Conservation (phyloP, 1,139 yeast species). For the Blastobotrys indianensis region DNA sequence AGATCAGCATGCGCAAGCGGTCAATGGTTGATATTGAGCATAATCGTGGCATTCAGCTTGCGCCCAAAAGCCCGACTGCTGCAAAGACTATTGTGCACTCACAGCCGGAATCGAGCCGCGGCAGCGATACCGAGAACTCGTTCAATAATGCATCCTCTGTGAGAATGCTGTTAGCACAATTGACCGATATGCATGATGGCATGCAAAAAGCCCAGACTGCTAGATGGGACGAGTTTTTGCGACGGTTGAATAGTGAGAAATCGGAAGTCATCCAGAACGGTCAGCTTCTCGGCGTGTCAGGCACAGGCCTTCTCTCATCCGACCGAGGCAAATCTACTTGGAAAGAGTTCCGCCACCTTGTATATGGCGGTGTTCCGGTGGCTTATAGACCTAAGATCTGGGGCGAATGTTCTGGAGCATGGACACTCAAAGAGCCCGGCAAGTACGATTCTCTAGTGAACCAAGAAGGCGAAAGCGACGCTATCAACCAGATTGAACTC, state of each 20-base stretch:
- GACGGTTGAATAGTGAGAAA: slow-evolving; percentile 20
- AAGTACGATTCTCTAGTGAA: slow-evolving; percentile 38
- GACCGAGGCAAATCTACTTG: slow-evolving; percentile 23
- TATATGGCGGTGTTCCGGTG: slow-evolving; percentile 45
- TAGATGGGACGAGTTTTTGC: slow-evolving; percentile 35
- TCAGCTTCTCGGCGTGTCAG: slow-evolving; percentile 40
- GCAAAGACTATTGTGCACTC: slow-evolving; percentile 2
- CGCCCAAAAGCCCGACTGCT: slow-evolving; percentile 6
- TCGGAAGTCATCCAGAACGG: slow-evolving; percentile 25
- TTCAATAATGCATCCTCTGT: slow-evolving; percentile 16
- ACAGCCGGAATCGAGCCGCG: slow-evolving; percentile 1
- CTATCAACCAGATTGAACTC: slow-evolving; percentile 48
- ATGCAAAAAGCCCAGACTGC: slow-evolving; percentile 30
- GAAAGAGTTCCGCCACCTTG: slow-evolving; percentile 37
- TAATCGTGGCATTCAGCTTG: slow-evolving; percentile 9
- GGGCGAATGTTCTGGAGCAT: slow-evolving; percentile 53
- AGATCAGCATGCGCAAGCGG: background rate
- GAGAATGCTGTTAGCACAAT: slow-evolving; percentile 31
- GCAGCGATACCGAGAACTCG: background rate
- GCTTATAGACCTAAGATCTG: slow-evolving; percentile 46
- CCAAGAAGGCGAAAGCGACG: slow-evolving; percentile 23
- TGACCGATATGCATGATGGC: slow-evolving; percentile 32
- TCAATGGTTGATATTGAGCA: slow-evolving; percentile 1
- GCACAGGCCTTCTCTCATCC: slow-evolving; percentile 27
- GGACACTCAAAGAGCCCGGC: slow-evolving; percentile 44